phyloP scores from a whole-genome alignment of 2,329 filamentous ascomycete genomes.

The Zasmidium cellare region DNA sequence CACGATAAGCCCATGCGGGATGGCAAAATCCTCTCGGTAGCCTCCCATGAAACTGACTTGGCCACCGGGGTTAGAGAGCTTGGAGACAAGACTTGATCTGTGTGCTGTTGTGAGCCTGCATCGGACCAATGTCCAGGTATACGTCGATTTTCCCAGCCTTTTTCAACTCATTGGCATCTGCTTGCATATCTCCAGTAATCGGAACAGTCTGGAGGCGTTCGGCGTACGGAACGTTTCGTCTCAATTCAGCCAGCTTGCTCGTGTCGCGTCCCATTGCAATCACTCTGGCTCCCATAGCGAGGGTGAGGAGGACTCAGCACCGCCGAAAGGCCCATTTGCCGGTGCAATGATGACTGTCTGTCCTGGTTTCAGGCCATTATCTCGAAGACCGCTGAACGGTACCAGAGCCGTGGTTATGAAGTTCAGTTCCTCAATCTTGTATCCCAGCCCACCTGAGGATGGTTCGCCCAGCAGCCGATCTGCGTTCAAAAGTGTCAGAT shows the following conservation, averaged over 20 bases:
- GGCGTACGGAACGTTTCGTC: no score
- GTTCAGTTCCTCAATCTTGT: conserved; percentile 42
- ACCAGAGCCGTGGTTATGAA: conserved; percentile 42
- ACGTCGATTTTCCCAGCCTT: no score
- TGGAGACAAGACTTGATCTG: no score
- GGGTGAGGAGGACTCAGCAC: conserved; percentile 48
- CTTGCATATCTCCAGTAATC: no score
- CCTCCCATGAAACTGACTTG: no score
- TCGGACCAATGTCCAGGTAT: no score
- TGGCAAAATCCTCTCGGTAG: neutral
- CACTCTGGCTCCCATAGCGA: conserved; percentile 54
- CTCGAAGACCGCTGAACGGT: conserved; percentile 47
- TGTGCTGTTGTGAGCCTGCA: no score
- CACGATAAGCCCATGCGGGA: neutral
- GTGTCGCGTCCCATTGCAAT: conserved; percentile 38
- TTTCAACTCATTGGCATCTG: no score
- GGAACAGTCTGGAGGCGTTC: no score
- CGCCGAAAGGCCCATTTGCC: conserved; percentile 49
- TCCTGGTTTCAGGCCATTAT: conserved; percentile 40
- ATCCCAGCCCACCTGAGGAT: conserved; percentile 35
- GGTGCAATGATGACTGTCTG: conserved; percentile 53
- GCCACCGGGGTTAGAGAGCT: no score
- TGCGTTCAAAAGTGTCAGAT: conserved; percentile 37
- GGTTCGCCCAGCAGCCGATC: conserved; percentile 19
- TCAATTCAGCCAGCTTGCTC: no score